phyloP scores from a whole-genome alignment of 352 stramenopile genomes.

The Blastocystis sp. region DNA sequence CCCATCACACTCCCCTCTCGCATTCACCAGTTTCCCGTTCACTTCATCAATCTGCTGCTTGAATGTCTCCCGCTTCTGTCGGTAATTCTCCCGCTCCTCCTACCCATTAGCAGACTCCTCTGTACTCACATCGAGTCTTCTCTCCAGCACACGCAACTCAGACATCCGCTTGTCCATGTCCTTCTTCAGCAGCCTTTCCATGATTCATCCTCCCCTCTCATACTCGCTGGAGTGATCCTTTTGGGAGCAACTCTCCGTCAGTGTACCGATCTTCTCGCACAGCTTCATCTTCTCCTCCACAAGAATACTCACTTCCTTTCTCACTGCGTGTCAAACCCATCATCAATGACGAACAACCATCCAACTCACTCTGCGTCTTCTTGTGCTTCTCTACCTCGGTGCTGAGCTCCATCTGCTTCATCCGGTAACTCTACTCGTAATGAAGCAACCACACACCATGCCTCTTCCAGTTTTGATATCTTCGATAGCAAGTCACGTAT shows the following conservation, averaged over 20 bases:
- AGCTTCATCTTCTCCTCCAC: constrained; percentile 45
- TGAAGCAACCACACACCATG: neutral
- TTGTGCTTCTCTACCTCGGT: constrained; percentile 56
- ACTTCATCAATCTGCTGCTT: constrained; percentile 15
- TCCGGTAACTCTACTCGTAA: constrained; percentile 30
- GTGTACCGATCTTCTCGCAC: constrained; percentile 36
- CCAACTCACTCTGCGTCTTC: constrained; percentile 17
- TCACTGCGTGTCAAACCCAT: constrained; percentile 3
- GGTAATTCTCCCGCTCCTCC: constrained; percentile 6
- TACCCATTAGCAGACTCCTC: neutral
- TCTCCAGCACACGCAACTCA: constrained; percentile 24
- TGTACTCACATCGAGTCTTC: neutral
- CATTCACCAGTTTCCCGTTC: constrained; percentile 10
- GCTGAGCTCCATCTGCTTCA: constrained; percentile 37
- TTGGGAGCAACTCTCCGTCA: constrained; percentile 42
- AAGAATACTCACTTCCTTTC: constrained; percentile 20
- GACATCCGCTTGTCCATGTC: constrained; percentile 50
- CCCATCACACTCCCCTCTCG: neutral
- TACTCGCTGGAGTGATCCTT: constrained; percentile 60
- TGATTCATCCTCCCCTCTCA: neutral
- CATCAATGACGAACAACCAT: neutral
- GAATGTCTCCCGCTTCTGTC: constrained; percentile 1
- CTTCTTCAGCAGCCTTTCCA: constrained; percentile 11
- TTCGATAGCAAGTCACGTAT: constrained; percentile 51
- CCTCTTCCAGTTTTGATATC: constrained; percentile 47